Percentiles rank a stretch among this genome's conserved stretches.
Evolutionary conservation across 176 grass and related monocot genomes (phyloP).

Genomic region (Echinochloa phyllopogon): DNA sequence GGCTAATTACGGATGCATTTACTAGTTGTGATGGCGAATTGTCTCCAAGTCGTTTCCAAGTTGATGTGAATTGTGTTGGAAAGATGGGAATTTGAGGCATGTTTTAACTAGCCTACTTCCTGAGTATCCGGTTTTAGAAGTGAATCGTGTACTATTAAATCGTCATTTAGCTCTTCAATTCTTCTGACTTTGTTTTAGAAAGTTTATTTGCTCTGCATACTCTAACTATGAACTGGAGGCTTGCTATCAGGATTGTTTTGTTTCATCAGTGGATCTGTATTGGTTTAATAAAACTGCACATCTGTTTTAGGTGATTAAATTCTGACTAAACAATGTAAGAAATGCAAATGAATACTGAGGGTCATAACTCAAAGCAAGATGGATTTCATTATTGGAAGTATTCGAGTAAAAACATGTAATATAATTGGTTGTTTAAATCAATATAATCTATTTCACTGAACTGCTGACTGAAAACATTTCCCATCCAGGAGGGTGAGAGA

Average conservation of each 20-base stretch:
- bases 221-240: neutral
- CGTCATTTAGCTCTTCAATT: neutral
- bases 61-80: slow-evolving; percentile 32
- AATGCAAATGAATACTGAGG: slow-evolving; percentile 28
- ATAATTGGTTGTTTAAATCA: neutral
- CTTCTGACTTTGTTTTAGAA: neutral
- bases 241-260: neutral
- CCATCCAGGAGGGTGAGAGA: slow-evolving; percentile 13
- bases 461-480: neutral
- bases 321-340: neutral
- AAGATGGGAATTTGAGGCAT: neutral
- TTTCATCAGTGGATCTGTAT: slow-evolving; percentile 13
- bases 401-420: neutral
- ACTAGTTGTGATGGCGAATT: slow-evolving; percentile 1
- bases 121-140: neutral
- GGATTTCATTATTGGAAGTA: neutral
- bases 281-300: neutral
- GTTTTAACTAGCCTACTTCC: neutral
- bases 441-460: neutral
- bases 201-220: neutral
- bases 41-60: neutral
- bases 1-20: neutral
- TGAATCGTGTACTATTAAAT: neutral
- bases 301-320: neutral
- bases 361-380: neutral